A percentile compares a stretch with the other conserved stretches of the same genome.
Conservation (phyloP, 2,329 filamentous ascomycete species). For the Aspergillus sojae region DNA sequence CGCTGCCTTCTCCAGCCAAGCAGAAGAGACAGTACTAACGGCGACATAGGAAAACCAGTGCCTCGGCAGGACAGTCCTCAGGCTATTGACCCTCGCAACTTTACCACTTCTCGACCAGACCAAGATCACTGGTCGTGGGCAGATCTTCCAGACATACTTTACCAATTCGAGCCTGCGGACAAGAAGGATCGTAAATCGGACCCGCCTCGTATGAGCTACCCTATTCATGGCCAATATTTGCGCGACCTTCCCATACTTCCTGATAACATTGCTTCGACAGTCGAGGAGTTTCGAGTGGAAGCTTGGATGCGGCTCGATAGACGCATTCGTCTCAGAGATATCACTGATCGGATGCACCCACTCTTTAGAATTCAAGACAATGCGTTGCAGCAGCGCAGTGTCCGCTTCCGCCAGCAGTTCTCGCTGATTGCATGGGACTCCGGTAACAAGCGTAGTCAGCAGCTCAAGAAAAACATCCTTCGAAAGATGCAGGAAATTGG, state of each 20-base stretch:
- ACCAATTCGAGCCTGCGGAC: constrained; percentile 20
- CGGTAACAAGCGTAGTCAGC: constrained; percentile 24
- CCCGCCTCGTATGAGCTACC: constrained; percentile 5
- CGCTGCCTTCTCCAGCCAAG: not conserved
- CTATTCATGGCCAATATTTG: constrained; percentile 19
- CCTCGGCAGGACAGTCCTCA: constrained; percentile 18
- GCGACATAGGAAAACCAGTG: not conserved
- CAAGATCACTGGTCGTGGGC: constrained; percentile 25
- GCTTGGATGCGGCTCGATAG: constrained; percentile 35
- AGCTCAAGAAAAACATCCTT: constrained; percentile 11
- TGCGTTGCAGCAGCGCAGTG: constrained; percentile 31
- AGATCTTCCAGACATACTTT: constrained; percentile 28
- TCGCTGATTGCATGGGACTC: constrained; percentile 31
- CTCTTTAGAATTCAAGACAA: constrained; percentile 24
- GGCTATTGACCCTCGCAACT: constrained; percentile 16
- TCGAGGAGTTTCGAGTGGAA: constrained; percentile 36
- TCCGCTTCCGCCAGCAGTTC: constrained; percentile 30
- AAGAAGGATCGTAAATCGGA: constrained; percentile 1
- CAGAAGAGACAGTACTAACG: not conserved
- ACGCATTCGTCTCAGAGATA: constrained; percentile 31
- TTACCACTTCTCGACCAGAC: constrained; percentile 14
- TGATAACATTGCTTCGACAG: constrained; percentile 31
- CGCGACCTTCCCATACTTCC: constrained; percentile 29
- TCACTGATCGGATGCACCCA: constrained; percentile 30
- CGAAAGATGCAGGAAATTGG: constrained; percentile 10